Evolutionary conservation across 176 grass and related monocot species (phyloP), one percentile per base, ranked within the genome.

Genomic region (Microstegium vimineum): DNA sequence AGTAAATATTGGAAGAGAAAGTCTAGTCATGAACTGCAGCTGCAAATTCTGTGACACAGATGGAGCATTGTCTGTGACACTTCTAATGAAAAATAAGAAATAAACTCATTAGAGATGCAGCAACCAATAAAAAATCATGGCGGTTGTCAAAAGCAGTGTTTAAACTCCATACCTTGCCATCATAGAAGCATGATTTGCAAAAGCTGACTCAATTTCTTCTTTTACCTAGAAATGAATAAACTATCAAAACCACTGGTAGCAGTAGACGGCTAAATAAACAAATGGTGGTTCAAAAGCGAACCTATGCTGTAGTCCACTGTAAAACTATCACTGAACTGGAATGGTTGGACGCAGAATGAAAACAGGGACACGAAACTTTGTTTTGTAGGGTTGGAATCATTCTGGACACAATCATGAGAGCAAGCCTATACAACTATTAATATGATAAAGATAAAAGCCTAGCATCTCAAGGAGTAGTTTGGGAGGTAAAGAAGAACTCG

Each of bases 1-100:
- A 74, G 96, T 99, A 78, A 99, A 99, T 91, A 99, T 90, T 3
- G 96, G 96, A 84, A 95, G 89, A 88, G 93, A 93, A 60, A 95
- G 93, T 76, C 64, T 95, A 54, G 85, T 88, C 78, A 78, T 92
- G 87, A 99, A 99, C 7, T 92, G 84, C 69, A 99, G 90, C 81
- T 93, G 91, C 52, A 95, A 79, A 36, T 69, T 89, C 70, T 84
- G 87, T 3, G 89, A 77, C 28, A 82, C 67, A 54, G 75, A 90
- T 68, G 86, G 82, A 88, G 46, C 49, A 82, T 36, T 75, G 15
- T 93, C 91, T 8, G 61, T 78, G 52, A 66, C 85, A 81, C 64
- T 95, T 85, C 84, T 88, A 79, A 87, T 40, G 23, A 77, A 82
- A 86, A 83, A 26, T 63, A 80, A 87, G 43, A 89, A 62, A 89